Base-by-base conservation (phyloP, 139 green algal genomes). In the Coccomyxa sp. region DNA sequence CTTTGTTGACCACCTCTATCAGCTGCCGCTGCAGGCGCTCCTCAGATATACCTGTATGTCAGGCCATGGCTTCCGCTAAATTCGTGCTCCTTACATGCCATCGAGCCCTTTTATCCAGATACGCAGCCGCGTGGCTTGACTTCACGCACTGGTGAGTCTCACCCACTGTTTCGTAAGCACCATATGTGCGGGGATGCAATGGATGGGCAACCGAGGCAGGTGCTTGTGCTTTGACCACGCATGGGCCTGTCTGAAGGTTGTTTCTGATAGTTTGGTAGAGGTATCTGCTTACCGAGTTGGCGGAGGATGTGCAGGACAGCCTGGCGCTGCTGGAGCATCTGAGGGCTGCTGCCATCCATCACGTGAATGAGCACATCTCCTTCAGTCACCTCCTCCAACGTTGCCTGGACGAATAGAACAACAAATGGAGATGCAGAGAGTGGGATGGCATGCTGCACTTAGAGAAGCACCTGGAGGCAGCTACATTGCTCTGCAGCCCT, bases 311-410 rank as follows among this genome's bases (percentile, higher is more conserved):
- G 35, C 22, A 94, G 50, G 44, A 95, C 90, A 0, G 86, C 74
- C 7, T 41, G 38, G 6, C 89, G 82, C 80, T 94, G 90, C 73
- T 84, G 27, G 36, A 77, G 44, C 35, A 86, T 85, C 35, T 89
- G 34, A 0, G 81, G 78, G 18, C 77, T 77, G 73, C 55, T 82
- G 34, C 86, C 89, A 74, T 95, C 91, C 41, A 95, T 39, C 18
- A 95, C 91, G 79, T 95, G 91, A 41, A 95, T 37, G 50, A 95
- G 83, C 73, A 94, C 37, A 73, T 95, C 90, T 0, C 89, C 89
- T 34, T 92, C 75, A 1, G 81, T 70, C 39, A 92, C 91, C 83
- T 95, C 90, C 82, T 95, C 91, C 71, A 95, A 81, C 0, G 91
- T 95, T 0, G 90, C 87, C 75, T 86, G 83, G 12, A 58, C 44